These are phyloP conservation scores for Asterella californica DNA, from an alignment of 225 moss, liverwort and hornwort genomes.

Conservation along the genomic window DNA sequence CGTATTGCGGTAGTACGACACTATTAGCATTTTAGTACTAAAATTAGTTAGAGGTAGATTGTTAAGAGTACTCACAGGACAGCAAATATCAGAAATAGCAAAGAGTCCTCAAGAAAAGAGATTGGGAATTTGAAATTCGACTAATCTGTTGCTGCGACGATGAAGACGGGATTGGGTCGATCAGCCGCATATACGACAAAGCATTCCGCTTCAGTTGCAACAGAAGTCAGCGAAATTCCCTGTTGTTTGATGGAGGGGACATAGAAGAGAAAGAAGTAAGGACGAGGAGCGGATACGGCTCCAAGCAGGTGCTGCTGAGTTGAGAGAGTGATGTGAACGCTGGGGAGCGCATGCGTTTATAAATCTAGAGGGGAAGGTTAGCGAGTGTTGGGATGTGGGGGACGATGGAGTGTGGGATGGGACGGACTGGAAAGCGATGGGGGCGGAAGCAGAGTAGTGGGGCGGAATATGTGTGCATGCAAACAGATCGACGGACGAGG, in stretches of 20 bases:
- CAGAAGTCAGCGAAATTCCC: not conserved
- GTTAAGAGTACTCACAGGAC: too few relatives aligned
- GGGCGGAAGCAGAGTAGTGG: not conserved
- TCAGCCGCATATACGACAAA: not conserved
- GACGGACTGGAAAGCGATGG: not conserved
- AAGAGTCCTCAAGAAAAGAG: not conserved
- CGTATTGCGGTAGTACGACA: too few relatives aligned
- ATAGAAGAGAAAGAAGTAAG: conserved; percentile 2
- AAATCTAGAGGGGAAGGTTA: not conserved
- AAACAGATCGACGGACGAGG: conserved; percentile 9
- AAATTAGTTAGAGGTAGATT: too few relatives aligned
- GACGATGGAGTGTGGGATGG: not conserved
- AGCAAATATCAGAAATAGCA: not conserved
- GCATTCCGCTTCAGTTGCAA: not conserved
- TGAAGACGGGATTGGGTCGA: not conserved
- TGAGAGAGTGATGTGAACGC: not conserved
- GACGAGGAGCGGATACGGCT: not conserved
- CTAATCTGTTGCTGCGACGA: not conserved
- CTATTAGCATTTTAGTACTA: too few relatives aligned
- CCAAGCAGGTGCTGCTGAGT: not conserved
- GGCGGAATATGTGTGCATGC: not conserved
- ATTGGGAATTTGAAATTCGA: not conserved
- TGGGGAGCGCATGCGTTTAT: not conserved
- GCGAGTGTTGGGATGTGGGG: not conserved
- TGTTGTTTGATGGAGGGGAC: not conserved